Conservation (phyloP, 2,329 filamentous ascomycete species). For the Exophiala aquamarina region DNA sequence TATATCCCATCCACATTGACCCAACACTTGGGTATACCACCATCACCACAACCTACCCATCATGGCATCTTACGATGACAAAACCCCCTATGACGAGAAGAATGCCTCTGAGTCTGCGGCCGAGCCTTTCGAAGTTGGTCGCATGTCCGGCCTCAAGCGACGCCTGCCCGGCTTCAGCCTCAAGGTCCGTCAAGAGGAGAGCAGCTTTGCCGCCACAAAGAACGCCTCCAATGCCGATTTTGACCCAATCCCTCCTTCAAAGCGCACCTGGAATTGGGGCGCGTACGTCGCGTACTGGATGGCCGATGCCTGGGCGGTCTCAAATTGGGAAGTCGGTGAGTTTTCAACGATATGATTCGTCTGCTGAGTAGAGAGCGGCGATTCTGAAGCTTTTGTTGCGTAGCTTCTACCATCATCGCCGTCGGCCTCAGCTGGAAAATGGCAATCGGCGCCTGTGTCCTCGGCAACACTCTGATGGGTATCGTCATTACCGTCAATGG, state of each 20-base stretch:
- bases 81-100: conserved; percentile 14
- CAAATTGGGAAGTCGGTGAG: conserved; percentile 26
- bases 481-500: conserved; percentile 63
- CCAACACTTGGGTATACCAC: no score
- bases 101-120: conserved; percentile 11
- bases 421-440: conserved; percentile 53
- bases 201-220: conserved; percentile 23
- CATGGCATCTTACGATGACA: conserved; percentile 16
- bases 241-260: conserved; percentile 37
- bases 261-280: conserved; percentile 43
- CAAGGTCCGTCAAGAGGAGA: conserved; percentile 24
- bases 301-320: conserved; percentile 32
- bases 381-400: conserved; percentile 8
- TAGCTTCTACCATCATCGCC: conserved; percentile 46
- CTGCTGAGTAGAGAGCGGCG: conserved; percentile 3
- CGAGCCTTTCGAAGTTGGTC: conserved; percentile 17
- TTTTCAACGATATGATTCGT: not conserved
- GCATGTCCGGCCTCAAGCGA: conserved; percentile 10
- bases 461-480: conserved; percentile 45
- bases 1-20: no score
- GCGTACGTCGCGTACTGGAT: conserved; percentile 48
- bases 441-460: conserved; percentile 35
- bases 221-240: conserved; percentile 26
- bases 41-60: no score
- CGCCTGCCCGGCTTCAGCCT: conserved; percentile 19